A percentile compares a stretch with the other conserved stretches of the same genome.
These are phyloP conservation scores for Fusarium citri DNA, from an alignment of 2,329 filamentous ascomycete species.

Conservation along the genomic window DNA sequence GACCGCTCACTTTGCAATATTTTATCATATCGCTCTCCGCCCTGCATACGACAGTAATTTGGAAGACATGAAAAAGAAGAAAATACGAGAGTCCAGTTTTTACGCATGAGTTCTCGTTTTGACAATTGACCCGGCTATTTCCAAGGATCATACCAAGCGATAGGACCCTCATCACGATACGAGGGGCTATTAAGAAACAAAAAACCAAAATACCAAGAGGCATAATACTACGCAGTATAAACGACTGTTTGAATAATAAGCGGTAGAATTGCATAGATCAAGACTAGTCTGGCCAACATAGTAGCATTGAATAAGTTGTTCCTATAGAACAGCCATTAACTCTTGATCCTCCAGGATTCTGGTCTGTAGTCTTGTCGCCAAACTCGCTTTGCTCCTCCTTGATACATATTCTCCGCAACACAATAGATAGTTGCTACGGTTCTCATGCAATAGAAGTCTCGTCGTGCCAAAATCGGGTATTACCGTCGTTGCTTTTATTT, in stretches of 20 bases:
- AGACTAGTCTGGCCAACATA: not conserved
- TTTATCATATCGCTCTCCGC: not conserved
- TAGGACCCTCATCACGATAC: not conserved
- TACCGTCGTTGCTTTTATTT: constrained; percentile 10
- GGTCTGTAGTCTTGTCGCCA: constrained; percentile 12
- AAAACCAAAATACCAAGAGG: not conserved
- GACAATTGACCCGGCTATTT: not conserved
- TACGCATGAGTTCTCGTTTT: not conserved
- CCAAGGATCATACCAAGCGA: not conserved
- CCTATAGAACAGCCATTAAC: not conserved
- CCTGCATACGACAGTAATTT: constrained; percentile 4
- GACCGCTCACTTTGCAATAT: not conserved
- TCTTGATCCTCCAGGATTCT: not conserved
- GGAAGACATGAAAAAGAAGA: not conserved
- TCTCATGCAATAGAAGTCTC: constrained; percentile 13
- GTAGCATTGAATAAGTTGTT: not conserved
- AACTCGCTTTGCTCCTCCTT: constrained; percentile 26
- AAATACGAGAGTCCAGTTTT: constrained; percentile 19
- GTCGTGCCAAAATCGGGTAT: constrained; percentile 8
- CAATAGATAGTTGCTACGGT: constrained; percentile 19
- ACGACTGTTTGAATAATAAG: not conserved
- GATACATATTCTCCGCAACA: constrained; percentile 24
- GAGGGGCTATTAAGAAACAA: not conserved
- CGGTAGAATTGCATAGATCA: not conserved
- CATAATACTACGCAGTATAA: not conserved